Percentiles rank a stretch among this genome's conserved stretches.
These are phyloP conservation scores for Venustampulla echinocandica DNA, from an alignment of 495 filamentous ascomycete species.

Conservation along the genomic window DNA sequence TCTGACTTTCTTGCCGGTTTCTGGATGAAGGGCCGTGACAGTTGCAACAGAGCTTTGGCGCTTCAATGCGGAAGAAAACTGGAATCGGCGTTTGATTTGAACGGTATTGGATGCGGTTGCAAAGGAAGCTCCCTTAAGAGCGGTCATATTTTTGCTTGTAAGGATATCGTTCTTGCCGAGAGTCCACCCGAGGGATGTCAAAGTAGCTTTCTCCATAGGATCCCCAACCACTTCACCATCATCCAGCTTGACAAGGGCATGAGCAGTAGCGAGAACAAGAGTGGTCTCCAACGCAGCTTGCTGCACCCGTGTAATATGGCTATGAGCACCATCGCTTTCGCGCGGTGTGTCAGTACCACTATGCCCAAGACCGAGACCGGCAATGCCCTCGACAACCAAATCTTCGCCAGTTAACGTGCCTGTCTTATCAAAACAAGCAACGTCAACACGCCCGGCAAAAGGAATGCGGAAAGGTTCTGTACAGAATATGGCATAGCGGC, in stretches of 20 bases:
- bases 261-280: slow-evolving; percentile 88
- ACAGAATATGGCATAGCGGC: slow-evolving; percentile 94
- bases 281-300: slow-evolving; percentile 71
- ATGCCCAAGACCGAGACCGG: slow-evolving; percentile 69
- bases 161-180: slow-evolving; percentile 83
- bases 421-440: slow-evolving; percentile 99
- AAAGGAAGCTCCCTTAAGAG: slow-evolving; percentile 35
- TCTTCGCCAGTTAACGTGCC: slow-evolving; percentile 96
- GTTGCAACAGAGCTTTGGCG: slow-evolving; percentile 90
- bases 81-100: slow-evolving; percentile 92
- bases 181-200: slow-evolving; percentile 81
- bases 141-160: slow-evolving; percentile 40
- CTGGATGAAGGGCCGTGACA: slow-evolving; percentile 55
- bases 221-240: slow-evolving; percentile 97
- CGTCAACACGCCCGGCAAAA: slow-evolving; percentile 88
- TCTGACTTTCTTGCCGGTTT: slow-evolving; percentile 60
- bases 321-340: slow-evolving; percentile 72
- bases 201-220: slow-evolving; percentile 96
- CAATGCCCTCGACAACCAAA: slow-evolving; percentile 93
- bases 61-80: slow-evolving; percentile 95
- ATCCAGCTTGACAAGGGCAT: slow-evolving; percentile 90
- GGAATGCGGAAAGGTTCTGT: slow-evolving; percentile 99
- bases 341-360: slow-evolving; percentile 50
- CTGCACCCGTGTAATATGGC: slow-evolving; percentile 55
- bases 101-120: slow-evolving; percentile 49